These are phyloP conservation scores for Lachancea fermentati DNA, from an alignment of 805 yeast genomes.

Conservation along the genomic window DNA sequence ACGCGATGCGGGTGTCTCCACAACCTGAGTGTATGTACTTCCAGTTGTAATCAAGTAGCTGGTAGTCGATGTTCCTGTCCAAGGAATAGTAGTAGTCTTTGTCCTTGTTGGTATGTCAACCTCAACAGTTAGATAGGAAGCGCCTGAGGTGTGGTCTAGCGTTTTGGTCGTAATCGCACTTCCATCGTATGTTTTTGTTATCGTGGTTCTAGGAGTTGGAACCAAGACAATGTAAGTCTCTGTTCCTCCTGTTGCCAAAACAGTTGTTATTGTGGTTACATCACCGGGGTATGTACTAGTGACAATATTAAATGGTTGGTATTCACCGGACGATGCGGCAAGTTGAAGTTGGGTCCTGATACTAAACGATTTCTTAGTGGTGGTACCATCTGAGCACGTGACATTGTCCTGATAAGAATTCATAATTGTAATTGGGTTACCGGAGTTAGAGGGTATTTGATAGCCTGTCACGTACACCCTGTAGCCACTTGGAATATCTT, in stretches of 20 bases:
- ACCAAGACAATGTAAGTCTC: conserved; percentile 3
- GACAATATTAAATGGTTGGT: conserved; percentile 8
- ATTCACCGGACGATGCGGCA: conserved; percentile 9
- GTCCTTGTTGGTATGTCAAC: conserved; percentile 14
- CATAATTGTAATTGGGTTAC: neutral
- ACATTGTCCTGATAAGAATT: conserved; percentile 1
- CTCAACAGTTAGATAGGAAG: conserved; percentile 4
- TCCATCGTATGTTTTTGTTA: conserved; percentile 10
- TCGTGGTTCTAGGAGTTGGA: conserved; percentile 10
- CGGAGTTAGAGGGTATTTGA: conserved; percentile 6
- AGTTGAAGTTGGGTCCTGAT: too few species aligned
- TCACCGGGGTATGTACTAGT: conserved; percentile 6
- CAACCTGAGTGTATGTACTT: conserved; percentile 6
- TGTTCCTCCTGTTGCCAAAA: conserved; percentile 8
- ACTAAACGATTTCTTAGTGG: neutral
- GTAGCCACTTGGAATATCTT: conserved; percentile 11
- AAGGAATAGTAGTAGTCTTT: conserved; percentile 7
- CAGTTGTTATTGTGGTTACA: conserved; percentile 10
- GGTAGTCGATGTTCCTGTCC: conserved; percentile 10
- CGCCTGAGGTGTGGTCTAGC: conserved; percentile 8
- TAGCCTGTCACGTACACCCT: conserved; percentile 9
- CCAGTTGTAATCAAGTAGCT: conserved; percentile 11
- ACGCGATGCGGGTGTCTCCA: conserved; percentile 10
- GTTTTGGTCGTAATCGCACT: conserved; percentile 13
- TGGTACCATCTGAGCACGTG: neutral